Base-by-base conservation (phyloP, 306 rosid species). In the Casuarina glauca region DNA sequence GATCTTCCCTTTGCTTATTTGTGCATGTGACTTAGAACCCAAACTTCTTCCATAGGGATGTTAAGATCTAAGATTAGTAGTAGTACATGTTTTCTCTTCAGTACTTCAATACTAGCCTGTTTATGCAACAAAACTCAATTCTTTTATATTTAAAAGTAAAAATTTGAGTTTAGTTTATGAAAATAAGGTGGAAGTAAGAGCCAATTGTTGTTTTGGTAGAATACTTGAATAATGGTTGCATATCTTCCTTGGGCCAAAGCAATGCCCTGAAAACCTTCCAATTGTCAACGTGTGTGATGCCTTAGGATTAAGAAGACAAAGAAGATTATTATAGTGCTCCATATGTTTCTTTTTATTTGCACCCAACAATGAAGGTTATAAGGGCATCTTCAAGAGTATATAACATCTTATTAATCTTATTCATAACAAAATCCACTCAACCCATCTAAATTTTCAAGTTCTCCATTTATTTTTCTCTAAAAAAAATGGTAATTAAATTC, bases 1-100 rank as follows among this genome's bases (percentile, higher is more conserved):
- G 73, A 61, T 69, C 89, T 86, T 39, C 67, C 41, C 69, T 51
- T 90, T 82, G 38, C 9, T 38, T 84, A 85, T 58, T 64, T 83
- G 76, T 84, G 86, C 76, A 88, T 43, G 38, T 66, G 78, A 16
- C 83, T 86, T 2, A 94, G 93, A 61, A 94, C 20, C 70, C 72
- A 1, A 35, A 92, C 77, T 85, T 94, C 97, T 74, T 94, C 97
- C 9, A 73, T 82, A 72, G 90, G 69, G 71, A 94, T 72, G 75
- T 89, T 90, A 35, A 92, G 95, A 75, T 91, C 96, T 6, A 97
- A 89, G 79, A 95, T 88, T 3, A 95, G 83, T 57, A 94, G 93
- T 50, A 94, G 35, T 83, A 91, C 97, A 77, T 92, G 91, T 71
- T 81, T 94, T 81, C 92, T 90, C 87, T 94, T 87, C 36, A 92